Evolutionary conservation across 768 basidiomycete genomes (phyloP), one percentile per base, ranked within the genome.

Genomic region (Leccinum imitatum): DNA sequence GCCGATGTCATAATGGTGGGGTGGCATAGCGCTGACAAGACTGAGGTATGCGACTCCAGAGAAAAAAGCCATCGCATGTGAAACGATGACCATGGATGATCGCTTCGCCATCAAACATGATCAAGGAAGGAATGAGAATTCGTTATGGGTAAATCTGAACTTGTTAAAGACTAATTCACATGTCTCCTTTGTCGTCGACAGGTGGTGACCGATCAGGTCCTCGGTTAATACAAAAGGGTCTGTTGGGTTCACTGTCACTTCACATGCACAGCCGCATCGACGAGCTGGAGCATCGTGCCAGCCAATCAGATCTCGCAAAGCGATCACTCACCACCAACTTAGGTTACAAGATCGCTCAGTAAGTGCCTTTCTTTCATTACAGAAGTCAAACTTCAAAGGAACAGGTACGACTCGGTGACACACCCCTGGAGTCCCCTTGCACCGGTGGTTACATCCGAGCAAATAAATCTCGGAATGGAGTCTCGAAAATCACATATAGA

Each of bases 101-200:
- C 13, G 21, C 11, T 9, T 48, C 67, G 44, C 63, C 63, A 52
- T 68, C 67, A 30, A 66, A 65, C 56, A 65, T 63, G 39, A 41
- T 41, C 39, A 41, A 41, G 17, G 17, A n/a, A 9, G 17, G 17
- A n/a, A 9, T 41, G 17, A 14, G 35, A 37, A 37, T 37, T 33
- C 15, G 8, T n/a, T n/a, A 41, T 8, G 39, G 39, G 7, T n/a
- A n/a, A n/a, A n/a, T n/a, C 15, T 37, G 5, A 41, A 41, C 39
- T 17, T 41, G 17, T n/a, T n/a, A 17, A 2, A 44, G n/a, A 44
- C n/a, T 41, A 46, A 13, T 19, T 46, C 19, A 46, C 19, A 21
- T 46, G 19, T 46, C 11, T 46, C 44, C 44, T 46, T n/a, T 41
- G 17, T 41, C 17, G n/a, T 46, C 17, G 44, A 46, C 19, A 46